Conservation (phyloP, 192 early-diverging fungal species). For the Fimicolochytrium jonesii region DNA sequence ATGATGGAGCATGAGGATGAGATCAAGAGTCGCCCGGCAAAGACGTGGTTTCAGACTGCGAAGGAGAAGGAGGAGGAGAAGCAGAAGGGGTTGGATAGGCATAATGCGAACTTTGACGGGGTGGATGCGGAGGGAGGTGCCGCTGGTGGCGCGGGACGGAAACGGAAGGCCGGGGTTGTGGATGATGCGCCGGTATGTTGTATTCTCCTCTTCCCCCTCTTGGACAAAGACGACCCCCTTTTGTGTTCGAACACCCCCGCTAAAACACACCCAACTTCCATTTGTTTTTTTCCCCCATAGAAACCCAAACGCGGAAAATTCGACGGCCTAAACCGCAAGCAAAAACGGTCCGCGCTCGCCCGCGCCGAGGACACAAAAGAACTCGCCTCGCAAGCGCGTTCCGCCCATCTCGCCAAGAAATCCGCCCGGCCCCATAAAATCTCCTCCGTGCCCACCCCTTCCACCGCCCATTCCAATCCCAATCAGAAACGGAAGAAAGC, state of each 20-base stretch:
- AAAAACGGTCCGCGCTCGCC: conserved; percentile 38
- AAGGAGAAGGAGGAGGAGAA: conserved; percentile 69
- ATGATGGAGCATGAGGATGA: conserved; percentile 78
- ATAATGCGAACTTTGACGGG: conserved; percentile 25
- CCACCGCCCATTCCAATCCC: conserved; percentile 1
- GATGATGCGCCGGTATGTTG: neutral
- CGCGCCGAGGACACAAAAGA: conserved; percentile 42
- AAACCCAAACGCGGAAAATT: conserved; percentile 35
- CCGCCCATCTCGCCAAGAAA: conserved; percentile 35
- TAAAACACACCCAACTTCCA: no score
- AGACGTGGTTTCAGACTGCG: conserved; percentile 91
- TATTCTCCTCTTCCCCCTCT: no score
- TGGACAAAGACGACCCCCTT: no score
- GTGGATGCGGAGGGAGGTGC: conserved; percentile 4
- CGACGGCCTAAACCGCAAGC: conserved; percentile 43
- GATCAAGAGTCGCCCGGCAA: conserved; percentile 81
- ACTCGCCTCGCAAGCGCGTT: conserved; percentile 24
- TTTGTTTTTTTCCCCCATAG: no score
- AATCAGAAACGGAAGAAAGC: neutral
- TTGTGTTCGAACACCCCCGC: no score
- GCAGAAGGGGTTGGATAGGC: conserved; percentile 32
- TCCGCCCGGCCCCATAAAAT: conserved; percentile 16
- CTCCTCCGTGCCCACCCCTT: neutral
- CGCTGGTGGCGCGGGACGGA: neutral
- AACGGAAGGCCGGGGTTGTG: conserved; percentile 26